phyloP scores from a whole-genome alignment of 1,284 basidiomycete genomes.

The Inonotus obliquus region DNA sequence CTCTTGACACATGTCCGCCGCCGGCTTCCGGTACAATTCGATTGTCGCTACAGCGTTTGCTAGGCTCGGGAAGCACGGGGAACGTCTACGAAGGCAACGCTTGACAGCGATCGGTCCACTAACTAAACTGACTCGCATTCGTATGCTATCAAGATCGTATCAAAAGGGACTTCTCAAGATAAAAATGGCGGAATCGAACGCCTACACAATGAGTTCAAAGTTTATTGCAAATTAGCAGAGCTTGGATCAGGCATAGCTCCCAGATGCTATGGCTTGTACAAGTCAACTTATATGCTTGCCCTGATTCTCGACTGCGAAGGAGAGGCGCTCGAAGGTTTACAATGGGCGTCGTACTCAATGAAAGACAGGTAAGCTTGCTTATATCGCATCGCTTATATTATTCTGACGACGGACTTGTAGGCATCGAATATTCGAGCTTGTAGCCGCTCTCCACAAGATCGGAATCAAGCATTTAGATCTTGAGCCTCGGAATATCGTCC shows the following conservation, averaged over 20 bases:
- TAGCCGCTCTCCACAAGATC: neutral
- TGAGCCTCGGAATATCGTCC: neutral
- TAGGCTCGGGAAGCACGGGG: neutral
- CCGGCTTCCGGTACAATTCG: neutral
- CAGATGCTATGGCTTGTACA: neutral
- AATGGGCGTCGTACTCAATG: neutral
- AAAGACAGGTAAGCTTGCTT: neutral
- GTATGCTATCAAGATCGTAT: neutral
- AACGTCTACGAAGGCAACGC: neutral
- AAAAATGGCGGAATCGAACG: neutral
- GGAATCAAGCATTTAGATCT: neutral
- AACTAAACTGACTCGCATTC: neutral
- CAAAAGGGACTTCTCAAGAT: neutral
- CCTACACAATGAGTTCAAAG: neutral
- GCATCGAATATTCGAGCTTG: neutral
- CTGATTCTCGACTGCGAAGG: neutral
- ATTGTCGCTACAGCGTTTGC: neutral
- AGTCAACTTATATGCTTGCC: neutral
- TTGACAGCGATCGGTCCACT: neutral
- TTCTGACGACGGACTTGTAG: neutral
- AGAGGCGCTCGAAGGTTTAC: neutral
- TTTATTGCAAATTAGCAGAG: neutral
- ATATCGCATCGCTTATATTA: neutral
- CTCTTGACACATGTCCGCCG: neutral
- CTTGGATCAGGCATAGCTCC: neutral